Evolutionary conservation across 129 eudicot species (phyloP).

Genomic region (Lactuca saligna): DNA sequence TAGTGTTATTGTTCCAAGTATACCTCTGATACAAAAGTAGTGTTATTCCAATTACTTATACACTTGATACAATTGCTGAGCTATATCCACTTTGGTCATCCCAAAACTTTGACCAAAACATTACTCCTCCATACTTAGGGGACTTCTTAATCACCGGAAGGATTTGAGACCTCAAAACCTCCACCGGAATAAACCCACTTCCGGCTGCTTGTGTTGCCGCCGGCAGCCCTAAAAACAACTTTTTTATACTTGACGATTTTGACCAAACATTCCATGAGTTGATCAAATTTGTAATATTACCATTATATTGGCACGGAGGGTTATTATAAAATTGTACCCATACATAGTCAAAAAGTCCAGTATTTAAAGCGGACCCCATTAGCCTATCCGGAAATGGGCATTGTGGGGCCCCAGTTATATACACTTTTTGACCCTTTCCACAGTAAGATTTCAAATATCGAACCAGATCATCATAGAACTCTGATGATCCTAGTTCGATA

Average conservation of each 20-base stretch:
- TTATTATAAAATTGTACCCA: conserved; percentile 87
- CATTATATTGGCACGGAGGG: conserved; percentile 53
- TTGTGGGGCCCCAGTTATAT: conserved; percentile 57
- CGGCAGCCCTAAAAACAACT: conserved; percentile 69
- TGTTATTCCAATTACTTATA: conserved; percentile 24
- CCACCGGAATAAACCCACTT: conserved; percentile 67
- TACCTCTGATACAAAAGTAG: not conserved
- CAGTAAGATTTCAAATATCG: conserved; percentile 34
- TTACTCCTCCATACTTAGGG: conserved; percentile 71
- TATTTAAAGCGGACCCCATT: conserved; percentile 44
- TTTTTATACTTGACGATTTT: conserved; percentile 28
- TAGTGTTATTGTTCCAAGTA: not conserved
- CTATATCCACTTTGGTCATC: conserved; percentile 67
- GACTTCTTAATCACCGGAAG: conserved; percentile 59
- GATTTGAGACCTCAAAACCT: conserved; percentile 42
- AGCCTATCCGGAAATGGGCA: conserved; percentile 50
- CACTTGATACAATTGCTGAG: conserved; percentile 35
- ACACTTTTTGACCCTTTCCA: conserved; percentile 21
- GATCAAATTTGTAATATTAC: conserved; percentile 33
- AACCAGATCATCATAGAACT: conserved; percentile 50
- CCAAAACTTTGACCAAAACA: conserved; percentile 74
- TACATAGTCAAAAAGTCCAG: conserved; percentile 53
- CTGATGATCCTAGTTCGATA: conserved; percentile 51
- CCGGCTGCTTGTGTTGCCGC: conserved; percentile 73
- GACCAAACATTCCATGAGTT: conserved; percentile 64